Evolutionary conservation across 345 rosid genomes (phyloP).

Genomic region (Eucalyptus brandiana): DNA sequence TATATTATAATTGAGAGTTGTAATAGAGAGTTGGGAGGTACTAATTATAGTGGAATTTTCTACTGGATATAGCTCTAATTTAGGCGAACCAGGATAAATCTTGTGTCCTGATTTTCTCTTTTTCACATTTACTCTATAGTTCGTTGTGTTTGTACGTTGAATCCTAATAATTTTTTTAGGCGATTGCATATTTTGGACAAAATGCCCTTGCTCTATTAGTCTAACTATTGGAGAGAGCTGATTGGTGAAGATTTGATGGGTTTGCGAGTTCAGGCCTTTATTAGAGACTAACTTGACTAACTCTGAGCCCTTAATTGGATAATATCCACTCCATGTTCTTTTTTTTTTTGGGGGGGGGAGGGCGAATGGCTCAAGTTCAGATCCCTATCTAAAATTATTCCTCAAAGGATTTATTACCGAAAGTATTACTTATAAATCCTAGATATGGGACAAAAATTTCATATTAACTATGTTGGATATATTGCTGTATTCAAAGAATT

Average conservation of each 20-base stretch:
- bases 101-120: background rate
- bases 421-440: background rate
- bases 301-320: background rate
- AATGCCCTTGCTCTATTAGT: background rate
- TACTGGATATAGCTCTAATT: too few relatives aligned
- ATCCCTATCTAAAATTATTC: background rate
- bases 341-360: rapidly evolving
- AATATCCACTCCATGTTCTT: background rate
- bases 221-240: background rate
- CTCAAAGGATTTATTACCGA: background rate
- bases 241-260: background rate
- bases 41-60: background rate
- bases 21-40: too few relatives aligned
- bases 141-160: rapidly evolving
- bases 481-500: background rate
- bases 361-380: background rate
- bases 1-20: background rate
- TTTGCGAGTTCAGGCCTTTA: background rate
- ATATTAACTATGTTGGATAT: background rate
- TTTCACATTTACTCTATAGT: background rate
- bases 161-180: background rate
- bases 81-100: rapidly evolving
- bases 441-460: background rate
- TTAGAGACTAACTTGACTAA: background rate
- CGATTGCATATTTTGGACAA: background rate